A percentile compares a stretch with the other conserved stretches of the same genome.
These are phyloP conservation scores for Penicillium sp. DNA, from an alignment of 2,329 filamentous ascomycete genomes.

Conservation along the genomic window DNA sequence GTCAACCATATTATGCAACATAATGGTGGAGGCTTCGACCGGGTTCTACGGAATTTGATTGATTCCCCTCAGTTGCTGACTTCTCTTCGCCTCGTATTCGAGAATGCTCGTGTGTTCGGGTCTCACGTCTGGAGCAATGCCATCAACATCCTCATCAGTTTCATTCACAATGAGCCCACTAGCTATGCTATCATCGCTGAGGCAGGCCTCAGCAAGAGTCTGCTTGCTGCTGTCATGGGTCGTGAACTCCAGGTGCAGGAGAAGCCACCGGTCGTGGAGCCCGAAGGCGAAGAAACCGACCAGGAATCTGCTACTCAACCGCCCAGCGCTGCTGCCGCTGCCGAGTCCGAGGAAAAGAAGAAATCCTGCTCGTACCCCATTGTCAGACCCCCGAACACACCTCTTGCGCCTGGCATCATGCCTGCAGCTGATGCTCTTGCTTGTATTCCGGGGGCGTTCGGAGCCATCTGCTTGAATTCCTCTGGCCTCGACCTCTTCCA, in stretches of 20 bases:
- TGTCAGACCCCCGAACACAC: slow-evolving; percentile 28
- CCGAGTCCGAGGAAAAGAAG: slow-evolving; percentile 20
- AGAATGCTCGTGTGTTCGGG: slow-evolving; percentile 74
- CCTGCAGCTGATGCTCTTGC: slow-evolving; percentile 85
- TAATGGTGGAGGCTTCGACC: slow-evolving; percentile 78
- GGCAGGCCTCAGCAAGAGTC: slow-evolving; percentile 80
- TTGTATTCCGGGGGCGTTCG: slow-evolving; percentile 80
- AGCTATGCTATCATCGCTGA: slow-evolving; percentile 96
- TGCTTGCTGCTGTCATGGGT: slow-evolving; percentile 73
- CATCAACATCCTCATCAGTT: slow-evolving; percentile 86
- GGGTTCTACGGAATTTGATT: slow-evolving; percentile 84
- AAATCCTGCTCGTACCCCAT: slow-evolving; percentile 31
- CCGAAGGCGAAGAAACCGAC: slow-evolving; percentile 21
- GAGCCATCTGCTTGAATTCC: slow-evolving; percentile 89
- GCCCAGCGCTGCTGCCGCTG: slow-evolving; percentile 33
- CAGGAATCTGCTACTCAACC: slow-evolving; percentile 40
- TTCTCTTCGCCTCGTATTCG: slow-evolving; percentile 75
- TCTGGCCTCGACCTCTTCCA: slow-evolving; percentile 83
- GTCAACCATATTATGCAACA: slow-evolving; percentile 91
- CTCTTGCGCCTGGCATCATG: slow-evolving; percentile 67
- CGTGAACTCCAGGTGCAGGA: slow-evolving; percentile 38
- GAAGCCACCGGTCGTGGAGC: slow-evolving; percentile 27
- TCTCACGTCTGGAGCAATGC: slow-evolving; percentile 95
- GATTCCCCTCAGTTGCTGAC: slow-evolving; percentile 82
- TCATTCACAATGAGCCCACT: slow-evolving; percentile 97